These are phyloP conservation scores for Coleophoma cylindrospora DNA, from an alignment of 2,329 filamentous ascomycete genomes.

Conservation along the genomic window DNA sequence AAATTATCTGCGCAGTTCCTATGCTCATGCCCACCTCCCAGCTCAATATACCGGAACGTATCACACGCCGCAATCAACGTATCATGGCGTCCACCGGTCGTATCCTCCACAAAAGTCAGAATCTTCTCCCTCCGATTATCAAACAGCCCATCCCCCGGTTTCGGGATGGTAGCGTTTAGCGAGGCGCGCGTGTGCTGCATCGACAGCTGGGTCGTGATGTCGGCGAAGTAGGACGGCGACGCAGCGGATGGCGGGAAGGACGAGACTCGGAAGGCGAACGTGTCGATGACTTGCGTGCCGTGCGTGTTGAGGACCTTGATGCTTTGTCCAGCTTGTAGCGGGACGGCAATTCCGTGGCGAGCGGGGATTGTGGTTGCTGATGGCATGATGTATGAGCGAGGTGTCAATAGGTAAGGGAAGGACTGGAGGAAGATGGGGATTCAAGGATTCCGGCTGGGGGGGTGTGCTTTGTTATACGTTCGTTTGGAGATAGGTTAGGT, in stretches of 20 bases:
- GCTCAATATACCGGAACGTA: slow-evolving; percentile 13
- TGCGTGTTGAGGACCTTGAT: slow-evolving; percentile 17
- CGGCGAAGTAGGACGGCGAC: background rate
- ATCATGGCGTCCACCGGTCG: slow-evolving; percentile 14
- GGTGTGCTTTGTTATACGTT: too few relatives aligned
- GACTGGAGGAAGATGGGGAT: too few relatives aligned
- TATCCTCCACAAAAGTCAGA: slow-evolving; percentile 15
- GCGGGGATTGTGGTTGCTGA: slow-evolving; percentile 11
- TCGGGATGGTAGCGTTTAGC: slow-evolving; percentile 12
- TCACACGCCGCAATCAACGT: slow-evolving; percentile 19
- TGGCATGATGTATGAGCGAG: slow-evolving; percentile 2
- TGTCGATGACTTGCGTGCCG: slow-evolving; percentile 19
- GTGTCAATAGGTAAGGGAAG: too few relatives aligned
- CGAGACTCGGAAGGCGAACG: slow-evolving; percentile 16
- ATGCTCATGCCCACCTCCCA: slow-evolving; percentile 13
- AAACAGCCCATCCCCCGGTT: slow-evolving; percentile 12
- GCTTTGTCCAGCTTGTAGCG: slow-evolving; percentile 10
- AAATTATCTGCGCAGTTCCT: slow-evolving; percentile 20
- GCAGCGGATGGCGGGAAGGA: slow-evolving; percentile 5
- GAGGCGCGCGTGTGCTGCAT: slow-evolving; percentile 17
- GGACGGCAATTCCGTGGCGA: slow-evolving; percentile 11
- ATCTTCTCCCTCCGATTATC: slow-evolving; percentile 14
- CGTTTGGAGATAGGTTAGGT: too few relatives aligned
- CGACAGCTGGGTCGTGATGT: slow-evolving; percentile 13
- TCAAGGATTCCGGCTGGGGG: too few relatives aligned